These are phyloP conservation scores for Botryosphaeria dothidea DNA, from an alignment of 2,329 filamentous ascomycete species.

Conservation along the genomic window DNA sequence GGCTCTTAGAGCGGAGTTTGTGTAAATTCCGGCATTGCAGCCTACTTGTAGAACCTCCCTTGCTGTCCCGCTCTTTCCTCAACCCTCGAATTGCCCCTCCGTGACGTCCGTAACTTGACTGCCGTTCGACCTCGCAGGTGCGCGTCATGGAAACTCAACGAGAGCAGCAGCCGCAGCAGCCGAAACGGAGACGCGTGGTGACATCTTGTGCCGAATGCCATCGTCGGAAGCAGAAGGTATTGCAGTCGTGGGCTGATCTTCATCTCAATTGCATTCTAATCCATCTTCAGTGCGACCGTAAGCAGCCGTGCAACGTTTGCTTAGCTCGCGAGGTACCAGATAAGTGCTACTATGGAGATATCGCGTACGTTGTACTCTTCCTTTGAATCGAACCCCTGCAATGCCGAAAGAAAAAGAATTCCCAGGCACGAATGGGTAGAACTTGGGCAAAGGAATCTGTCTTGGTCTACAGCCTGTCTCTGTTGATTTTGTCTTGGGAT, in stretches of 20 bases:
- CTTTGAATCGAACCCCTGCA: neutral
- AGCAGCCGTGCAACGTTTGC: slow-evolving; percentile 9
- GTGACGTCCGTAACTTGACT: no score
- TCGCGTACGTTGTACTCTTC: neutral
- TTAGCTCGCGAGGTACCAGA: slow-evolving; percentile 1
- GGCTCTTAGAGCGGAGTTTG: neutral
- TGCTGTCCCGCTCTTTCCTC: neutral
- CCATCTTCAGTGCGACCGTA: neutral
- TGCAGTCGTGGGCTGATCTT: neutral
- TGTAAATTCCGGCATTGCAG: neutral
- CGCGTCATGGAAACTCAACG: neutral
- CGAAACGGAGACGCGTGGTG: neutral
- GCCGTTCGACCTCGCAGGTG: no score
- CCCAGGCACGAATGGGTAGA: no score
- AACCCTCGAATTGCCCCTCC: neutral
- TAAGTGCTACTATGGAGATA: neutral
- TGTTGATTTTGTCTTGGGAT: no score
- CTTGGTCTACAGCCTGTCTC: no score
- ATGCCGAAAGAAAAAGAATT: no score
- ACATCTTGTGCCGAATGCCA: slow-evolving; percentile 4
- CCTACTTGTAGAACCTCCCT: neutral
- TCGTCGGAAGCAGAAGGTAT: slow-evolving; percentile 6
- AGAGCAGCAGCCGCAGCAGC: neutral
- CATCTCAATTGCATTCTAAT: neutral
- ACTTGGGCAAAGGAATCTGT: no score